These are phyloP conservation scores for Antitrichia curtipendula DNA, from an alignment of 225 moss, liverwort and hornwort species.

Conservation along the genomic window DNA sequence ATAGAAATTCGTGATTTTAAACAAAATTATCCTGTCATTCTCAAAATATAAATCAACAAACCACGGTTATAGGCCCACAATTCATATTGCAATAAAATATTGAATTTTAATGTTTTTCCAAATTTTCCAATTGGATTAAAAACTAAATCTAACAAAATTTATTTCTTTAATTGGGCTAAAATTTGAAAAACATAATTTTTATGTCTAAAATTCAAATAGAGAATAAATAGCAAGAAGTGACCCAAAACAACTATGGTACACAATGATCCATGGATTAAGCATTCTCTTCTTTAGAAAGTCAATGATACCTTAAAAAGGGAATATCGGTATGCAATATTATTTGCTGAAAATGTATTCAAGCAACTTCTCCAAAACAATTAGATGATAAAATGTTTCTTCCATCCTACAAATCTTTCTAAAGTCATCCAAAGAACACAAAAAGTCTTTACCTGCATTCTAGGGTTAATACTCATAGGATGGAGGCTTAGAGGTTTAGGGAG, in stretches of 20 bases:
- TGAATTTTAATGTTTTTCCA: neutral
- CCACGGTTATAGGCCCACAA: fast-evolving
- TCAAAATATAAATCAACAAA: neutral
- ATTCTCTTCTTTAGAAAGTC: neutral
- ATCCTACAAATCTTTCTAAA: neutral
- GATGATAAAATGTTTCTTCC: neutral
- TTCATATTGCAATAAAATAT: neutral
- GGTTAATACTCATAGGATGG: fast-evolving
- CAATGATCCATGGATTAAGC: fast-evolving
- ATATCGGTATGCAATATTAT: neutral
- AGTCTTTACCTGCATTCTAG: fast-evolving
- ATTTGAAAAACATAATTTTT: neutral
- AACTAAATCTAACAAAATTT: neutral
- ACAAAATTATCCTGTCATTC: fast-evolving
- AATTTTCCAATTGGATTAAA: neutral
- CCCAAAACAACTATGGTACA: fast-evolving
- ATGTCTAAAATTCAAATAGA: neutral
- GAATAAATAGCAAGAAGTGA: neutral
- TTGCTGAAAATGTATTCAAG: fast-evolving
- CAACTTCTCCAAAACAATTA: neutral
- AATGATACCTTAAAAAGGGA: neutral
- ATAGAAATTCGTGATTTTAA: neutral
- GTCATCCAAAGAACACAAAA: neutral
- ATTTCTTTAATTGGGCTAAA: neutral
- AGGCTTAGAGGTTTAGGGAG: neutral